Conservation (phyloP, 2,329 filamentous ascomycete species). For the Alternaria dauci region DNA sequence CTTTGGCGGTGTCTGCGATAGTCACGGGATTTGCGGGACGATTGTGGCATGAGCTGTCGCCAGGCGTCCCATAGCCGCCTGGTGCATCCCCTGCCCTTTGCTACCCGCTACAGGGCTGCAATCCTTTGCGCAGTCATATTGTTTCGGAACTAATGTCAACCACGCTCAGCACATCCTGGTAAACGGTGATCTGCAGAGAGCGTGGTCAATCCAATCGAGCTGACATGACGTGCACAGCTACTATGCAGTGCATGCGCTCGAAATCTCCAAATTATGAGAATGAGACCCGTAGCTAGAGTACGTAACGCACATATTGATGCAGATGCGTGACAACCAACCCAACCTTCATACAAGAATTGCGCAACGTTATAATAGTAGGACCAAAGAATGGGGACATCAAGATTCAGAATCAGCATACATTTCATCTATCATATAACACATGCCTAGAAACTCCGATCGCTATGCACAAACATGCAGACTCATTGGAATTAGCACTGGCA, state of each 20-base stretch:
- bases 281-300: neutral
- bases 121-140: neutral
- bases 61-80: neutral
- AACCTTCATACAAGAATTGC: neutral
- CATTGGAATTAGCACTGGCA: neutral
- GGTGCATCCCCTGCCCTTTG: neutral
- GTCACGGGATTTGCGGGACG: neutral
- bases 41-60: neutral
- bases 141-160: neutral
- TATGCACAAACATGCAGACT: neutral
- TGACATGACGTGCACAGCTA: neutral
- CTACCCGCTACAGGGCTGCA: neutral
- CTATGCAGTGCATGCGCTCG: neutral
- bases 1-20: neutral
- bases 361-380: neutral
- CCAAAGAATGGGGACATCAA: neutral
- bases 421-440: neutral
- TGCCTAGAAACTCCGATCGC: neutral
- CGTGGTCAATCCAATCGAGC: neutral
- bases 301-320: neutral
- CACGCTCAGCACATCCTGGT: neutral
- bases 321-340: neutral
- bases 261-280: neutral
- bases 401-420: neutral
- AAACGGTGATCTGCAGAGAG: neutral